A percentile compares a stretch with the other conserved stretches of the same genome.
These are phyloP conservation scores for Meira nashicola DNA, from an alignment of 1,284 basidiomycete genomes.

Conservation along the genomic window DNA sequence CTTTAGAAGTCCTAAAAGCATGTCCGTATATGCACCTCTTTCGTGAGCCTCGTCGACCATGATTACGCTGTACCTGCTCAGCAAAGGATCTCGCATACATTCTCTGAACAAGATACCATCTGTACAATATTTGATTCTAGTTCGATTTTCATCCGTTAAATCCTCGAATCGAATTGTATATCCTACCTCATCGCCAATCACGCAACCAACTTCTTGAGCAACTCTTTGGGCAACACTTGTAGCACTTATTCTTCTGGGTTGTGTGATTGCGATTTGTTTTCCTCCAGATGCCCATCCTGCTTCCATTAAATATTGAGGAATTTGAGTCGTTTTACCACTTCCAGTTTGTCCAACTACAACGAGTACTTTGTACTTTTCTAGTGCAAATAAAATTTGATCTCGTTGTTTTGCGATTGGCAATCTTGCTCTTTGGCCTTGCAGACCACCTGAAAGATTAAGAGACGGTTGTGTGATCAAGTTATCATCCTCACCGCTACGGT, in stretches of 20 bases:
- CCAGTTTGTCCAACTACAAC: conserved; percentile 61
- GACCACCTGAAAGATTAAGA: conserved; percentile 53
- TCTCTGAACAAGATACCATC: conserved; percentile 44
- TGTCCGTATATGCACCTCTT: conserved; percentile 53
- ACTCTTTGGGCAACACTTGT: conserved; percentile 53
- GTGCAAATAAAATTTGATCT: conserved; percentile 70
- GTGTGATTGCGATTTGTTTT: conserved; percentile 50
- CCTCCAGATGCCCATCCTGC: conserved; percentile 58
- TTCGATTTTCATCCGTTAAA: conserved; percentile 40
- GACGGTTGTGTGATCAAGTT: conserved; percentile 34
- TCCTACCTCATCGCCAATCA: conserved; percentile 74
- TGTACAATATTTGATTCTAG: conserved; percentile 50
- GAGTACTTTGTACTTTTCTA: conserved; percentile 75
- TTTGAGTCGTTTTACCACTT: conserved; percentile 56
- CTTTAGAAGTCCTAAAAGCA: conserved; percentile 54
- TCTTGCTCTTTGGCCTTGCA: conserved; percentile 70
- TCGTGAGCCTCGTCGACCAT: conserved; percentile 57
- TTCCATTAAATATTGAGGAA: conserved; percentile 89
- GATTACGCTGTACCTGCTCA: conserved; percentile 49
- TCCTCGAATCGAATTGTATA: conserved; percentile 56
- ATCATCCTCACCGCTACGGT: conserved; percentile 73
- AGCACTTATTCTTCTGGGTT: conserved; percentile 52
- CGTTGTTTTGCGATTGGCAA: conserved; percentile 85
- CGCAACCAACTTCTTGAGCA: conserved; percentile 46
- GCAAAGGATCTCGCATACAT: conserved; percentile 38